A percentile compares a stretch with the other conserved stretches of the same genome.
phyloP scores from a whole-genome alignment of 208 protist genomes.

The Wallacemonas sp. region DNA sequence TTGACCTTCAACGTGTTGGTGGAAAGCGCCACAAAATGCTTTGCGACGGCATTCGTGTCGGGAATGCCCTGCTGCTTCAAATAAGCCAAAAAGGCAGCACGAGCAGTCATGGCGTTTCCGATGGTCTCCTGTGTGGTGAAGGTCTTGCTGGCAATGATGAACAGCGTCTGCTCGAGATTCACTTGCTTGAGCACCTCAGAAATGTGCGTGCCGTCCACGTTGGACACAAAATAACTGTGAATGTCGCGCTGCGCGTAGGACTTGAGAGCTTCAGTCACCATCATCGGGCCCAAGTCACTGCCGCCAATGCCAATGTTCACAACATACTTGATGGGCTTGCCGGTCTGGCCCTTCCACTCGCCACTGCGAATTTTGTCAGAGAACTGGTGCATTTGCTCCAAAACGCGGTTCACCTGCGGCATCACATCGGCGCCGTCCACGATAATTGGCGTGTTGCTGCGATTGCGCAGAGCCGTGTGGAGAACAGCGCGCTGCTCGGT shows the following conservation, averaged over 20 bases:
- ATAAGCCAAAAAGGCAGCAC: slow-evolving; percentile 82
- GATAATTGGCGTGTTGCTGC: slow-evolving; percentile 73
- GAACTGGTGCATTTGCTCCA: slow-evolving; percentile 93
- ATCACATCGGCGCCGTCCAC: slow-evolving; percentile 96
- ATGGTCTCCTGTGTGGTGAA: slow-evolving; percentile 98
- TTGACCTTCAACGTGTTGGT: slow-evolving; percentile 92
- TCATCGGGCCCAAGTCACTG: slow-evolving; percentile 95
- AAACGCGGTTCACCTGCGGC: slow-evolving; percentile 91
- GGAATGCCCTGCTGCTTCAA: slow-evolving; percentile 47
- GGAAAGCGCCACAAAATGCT: slow-evolving; percentile 98
- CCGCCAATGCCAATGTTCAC: slow-evolving; percentile 98
- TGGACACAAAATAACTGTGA: slow-evolving; percentile 95
- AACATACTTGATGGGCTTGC: slow-evolving; percentile 94
- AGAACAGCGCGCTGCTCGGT: slow-evolving; percentile 95
- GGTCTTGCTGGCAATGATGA: slow-evolving; percentile 97
- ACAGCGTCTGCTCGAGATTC: slow-evolving; percentile 94
- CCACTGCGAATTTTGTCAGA: slow-evolving; percentile 86
- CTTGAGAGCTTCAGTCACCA: slow-evolving; percentile 95
- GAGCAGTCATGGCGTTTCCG: slow-evolving; percentile 94
- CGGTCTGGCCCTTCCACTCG: slow-evolving; percentile 94
- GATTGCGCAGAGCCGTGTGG: slow-evolving; percentile 96
- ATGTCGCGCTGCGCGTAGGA: slow-evolving; percentile 70
- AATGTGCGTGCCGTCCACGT: slow-evolving; percentile 97
- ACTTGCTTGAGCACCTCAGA: slow-evolving; percentile 85
- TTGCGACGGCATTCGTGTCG: slow-evolving; percentile 76